These are phyloP conservation scores for Lodderomyces jiufengensis DNA, from an alignment of 1,139 yeast genomes.

Conservation along the genomic window DNA sequence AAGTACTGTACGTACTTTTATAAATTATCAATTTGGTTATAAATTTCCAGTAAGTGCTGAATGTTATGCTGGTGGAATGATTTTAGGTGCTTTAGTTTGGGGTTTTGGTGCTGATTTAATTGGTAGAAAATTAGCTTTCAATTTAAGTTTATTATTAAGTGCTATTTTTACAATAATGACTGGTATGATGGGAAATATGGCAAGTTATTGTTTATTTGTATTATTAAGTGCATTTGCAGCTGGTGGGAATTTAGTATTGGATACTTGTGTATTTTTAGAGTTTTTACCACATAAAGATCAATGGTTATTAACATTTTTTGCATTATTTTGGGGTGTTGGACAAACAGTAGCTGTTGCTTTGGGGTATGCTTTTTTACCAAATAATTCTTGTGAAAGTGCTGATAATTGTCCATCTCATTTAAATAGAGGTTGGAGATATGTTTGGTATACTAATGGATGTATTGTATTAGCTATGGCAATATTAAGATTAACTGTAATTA, in stretches of 20 bases:
- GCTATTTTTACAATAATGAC: constrained; percentile 50
- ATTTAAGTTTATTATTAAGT: constrained; percentile 47
- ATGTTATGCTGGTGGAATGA: constrained; percentile 41
- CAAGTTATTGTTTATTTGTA: constrained; percentile 48
- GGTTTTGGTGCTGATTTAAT: constrained; percentile 59
- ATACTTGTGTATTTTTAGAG: constrained; percentile 58
- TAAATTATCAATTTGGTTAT: constrained; percentile 41
- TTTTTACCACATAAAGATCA: constrained; percentile 52
- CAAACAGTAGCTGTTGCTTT: constrained; percentile 53
- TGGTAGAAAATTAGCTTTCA: constrained; percentile 57
- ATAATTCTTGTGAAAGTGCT: constrained; percentile 38
- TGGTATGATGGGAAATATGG: constrained; percentile 48
- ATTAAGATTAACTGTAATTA: constrained; percentile 42
- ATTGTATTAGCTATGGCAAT: constrained; percentile 49
- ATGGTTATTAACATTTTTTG: constrained; percentile 53
- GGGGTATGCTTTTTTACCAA: constrained; percentile 56
- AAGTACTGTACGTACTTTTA: constrained; percentile 33
- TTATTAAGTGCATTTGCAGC: constrained; percentile 45
- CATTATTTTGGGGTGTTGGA: constrained; percentile 63
- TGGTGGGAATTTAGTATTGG: constrained; percentile 62
- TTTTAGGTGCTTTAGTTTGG: constrained; percentile 55
- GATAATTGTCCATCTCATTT: constrained; percentile 39
- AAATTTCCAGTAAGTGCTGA: constrained; percentile 29
- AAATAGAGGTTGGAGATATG: constrained; percentile 62
- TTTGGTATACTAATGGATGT: constrained; percentile 51